Percentiles rank a stretch among this genome's conserved stretches.
phyloP scores from a whole-genome alignment of 2,329 filamentous ascomycete genomes.

The Aspergillus intermedius region DNA sequence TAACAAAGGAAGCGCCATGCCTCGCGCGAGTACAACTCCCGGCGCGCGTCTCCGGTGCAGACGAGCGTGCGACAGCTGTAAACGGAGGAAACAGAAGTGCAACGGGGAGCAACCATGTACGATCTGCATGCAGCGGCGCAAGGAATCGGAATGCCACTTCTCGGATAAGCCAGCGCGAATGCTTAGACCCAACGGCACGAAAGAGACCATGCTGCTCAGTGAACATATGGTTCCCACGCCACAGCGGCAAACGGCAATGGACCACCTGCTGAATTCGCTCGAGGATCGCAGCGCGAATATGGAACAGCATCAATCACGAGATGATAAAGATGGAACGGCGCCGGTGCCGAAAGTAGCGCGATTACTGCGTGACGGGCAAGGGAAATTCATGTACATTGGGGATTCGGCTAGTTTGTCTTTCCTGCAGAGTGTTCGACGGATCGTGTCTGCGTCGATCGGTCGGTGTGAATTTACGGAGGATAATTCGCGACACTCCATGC shows the following conservation, averaged over 20 bases:
- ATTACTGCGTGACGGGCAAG: slow-evolving; percentile 47
- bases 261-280: slow-evolving; percentile 26
- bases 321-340: slow-evolving; percentile 28
- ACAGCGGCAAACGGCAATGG: slow-evolving; percentile 29
- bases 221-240: slow-evolving; percentile 24
- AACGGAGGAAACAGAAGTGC: slow-evolving; percentile 47
- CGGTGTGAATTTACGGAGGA: slow-evolving; percentile 37
- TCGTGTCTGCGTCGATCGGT: slow-evolving; percentile 43
- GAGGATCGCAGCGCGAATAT: slow-evolving; percentile 25
- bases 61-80: slow-evolving; percentile 42
- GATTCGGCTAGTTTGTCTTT: slow-evolving; percentile 50
- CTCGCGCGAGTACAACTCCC: slow-evolving; percentile 23
- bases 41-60: slow-evolving; percentile 29
- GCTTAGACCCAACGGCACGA: slow-evolving; percentile 23
- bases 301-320: slow-evolving; percentile 18
- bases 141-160: slow-evolving; percentile 37
- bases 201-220: slow-evolving; percentile 29
- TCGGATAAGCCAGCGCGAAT: slow-evolving; percentile 30
- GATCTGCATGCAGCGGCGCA: slow-evolving; percentile 43
- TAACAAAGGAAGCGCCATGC: slow-evolving; percentile 14
- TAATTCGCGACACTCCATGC: slow-evolving; percentile 36
- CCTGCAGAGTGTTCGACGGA: slow-evolving; percentile 46
- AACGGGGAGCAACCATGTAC: slow-evolving; percentile 46
- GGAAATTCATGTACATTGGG: slow-evolving; percentile 50
- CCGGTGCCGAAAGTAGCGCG: slow-evolving; percentile 36